phyloP scores from a whole-genome alignment of 305 asterid species.

The Fraxinus velutina region DNA sequence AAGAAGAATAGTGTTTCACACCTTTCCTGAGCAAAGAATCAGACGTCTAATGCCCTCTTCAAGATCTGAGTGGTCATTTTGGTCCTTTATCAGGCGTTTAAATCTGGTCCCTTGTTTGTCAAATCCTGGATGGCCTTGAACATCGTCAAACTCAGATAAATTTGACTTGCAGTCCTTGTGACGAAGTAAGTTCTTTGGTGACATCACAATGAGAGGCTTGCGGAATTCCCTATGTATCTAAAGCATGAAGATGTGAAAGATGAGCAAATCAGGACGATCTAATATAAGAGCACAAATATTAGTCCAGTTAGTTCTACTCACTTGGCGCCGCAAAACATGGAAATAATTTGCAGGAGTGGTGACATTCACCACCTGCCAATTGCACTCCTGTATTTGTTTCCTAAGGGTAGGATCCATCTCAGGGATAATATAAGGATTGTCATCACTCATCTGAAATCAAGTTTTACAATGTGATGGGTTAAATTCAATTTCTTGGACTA shows the following conservation, averaged over 20 bases:
- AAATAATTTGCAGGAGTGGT: slow-evolving; percentile 97
- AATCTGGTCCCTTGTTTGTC: slow-evolving; percentile 98
- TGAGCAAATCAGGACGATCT: slow-evolving; percentile 24
- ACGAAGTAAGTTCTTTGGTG: slow-evolving; percentile 89
- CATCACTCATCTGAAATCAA: slow-evolving; percentile 84
- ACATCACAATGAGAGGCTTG: slow-evolving; percentile 85
- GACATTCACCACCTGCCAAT: slow-evolving; percentile 96
- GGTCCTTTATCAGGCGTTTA: slow-evolving; percentile 91
- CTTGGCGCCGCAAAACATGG: slow-evolving; percentile 81
- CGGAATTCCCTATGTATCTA: slow-evolving; percentile 91
- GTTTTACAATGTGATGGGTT: slow-evolving; percentile 11
- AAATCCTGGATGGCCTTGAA: slow-evolving; percentile 88
- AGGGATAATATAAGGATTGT: slow-evolving; percentile 77
- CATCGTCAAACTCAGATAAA: slow-evolving; percentile 85
- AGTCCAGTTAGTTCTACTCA: slow-evolving; percentile 22
- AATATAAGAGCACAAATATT: slow-evolving; percentile 2
- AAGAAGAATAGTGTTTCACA: slow-evolving; percentile 26
- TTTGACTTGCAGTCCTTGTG: slow-evolving; percentile 89
- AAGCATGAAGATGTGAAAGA: slow-evolving; percentile 13
- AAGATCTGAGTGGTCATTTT: slow-evolving; percentile 64
- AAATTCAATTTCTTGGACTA: not conserved
- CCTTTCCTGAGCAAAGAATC: slow-evolving; percentile 96
- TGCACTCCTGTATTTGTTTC: slow-evolving; percentile 91
- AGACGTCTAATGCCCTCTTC: slow-evolving; percentile 86
- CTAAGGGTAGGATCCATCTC: slow-evolving; percentile 94